Conservation (phyloP, 257 asterid genomes). For the Linderniella brevidens region DNA sequence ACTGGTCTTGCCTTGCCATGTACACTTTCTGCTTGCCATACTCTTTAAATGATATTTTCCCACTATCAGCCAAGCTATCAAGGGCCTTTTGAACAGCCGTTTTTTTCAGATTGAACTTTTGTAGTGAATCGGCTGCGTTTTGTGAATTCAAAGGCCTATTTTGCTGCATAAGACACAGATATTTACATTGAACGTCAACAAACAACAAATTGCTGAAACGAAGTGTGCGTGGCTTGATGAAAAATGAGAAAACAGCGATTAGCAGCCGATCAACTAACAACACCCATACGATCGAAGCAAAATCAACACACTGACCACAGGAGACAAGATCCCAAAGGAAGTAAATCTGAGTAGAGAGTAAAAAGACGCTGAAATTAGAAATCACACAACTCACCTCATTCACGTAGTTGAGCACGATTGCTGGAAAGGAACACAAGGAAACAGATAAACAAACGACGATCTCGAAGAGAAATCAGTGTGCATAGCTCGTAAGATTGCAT, state of each 20-base stretch:
- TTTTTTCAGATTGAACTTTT: slow-evolving; percentile 31
- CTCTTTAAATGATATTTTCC: slow-evolving; percentile 41
- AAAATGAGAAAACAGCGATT: too few species aligned
- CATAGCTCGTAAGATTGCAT: background rate
- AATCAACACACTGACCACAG: too few species aligned
- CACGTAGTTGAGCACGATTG: slow-evolving; percentile 8
- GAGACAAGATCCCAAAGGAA: too few species aligned
- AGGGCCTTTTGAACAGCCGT: slow-evolving; percentile 27
- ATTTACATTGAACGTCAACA: background rate
- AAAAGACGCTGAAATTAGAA: too few species aligned
- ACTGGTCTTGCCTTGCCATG: slow-evolving; percentile 91
- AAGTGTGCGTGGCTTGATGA: too few species aligned
- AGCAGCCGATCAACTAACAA: too few species aligned
- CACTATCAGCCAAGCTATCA: slow-evolving; percentile 26
- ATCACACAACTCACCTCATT: slow-evolving; percentile 3
- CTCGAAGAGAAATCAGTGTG: background rate
- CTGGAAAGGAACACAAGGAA: background rate
- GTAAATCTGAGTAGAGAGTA: too few species aligned
- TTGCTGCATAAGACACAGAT: slow-evolving; percentile 17
- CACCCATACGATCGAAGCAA: too few species aligned
- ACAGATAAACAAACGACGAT: background rate
- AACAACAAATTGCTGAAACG: too few species aligned
- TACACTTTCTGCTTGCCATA: slow-evolving; percentile 95
- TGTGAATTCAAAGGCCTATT: slow-evolving; percentile 30
- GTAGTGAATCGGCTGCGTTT: slow-evolving; percentile 25